These are phyloP conservation scores for Blastocladiella emersonii DNA, from an alignment of 371 early-diverging fungal genomes.

Conservation along the genomic window DNA sequence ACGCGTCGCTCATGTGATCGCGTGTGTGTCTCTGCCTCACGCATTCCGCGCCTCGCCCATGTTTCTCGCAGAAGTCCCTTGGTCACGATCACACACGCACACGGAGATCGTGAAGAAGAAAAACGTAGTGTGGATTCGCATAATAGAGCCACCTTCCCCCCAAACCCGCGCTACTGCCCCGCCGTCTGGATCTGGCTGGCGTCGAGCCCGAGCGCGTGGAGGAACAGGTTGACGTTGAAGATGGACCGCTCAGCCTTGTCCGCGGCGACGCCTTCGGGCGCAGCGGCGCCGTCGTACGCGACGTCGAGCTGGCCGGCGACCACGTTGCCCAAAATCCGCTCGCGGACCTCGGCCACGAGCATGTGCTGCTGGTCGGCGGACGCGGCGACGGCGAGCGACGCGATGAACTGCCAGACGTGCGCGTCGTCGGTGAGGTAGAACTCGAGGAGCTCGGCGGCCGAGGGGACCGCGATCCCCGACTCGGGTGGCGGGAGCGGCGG, in stretches of 20 bases:
- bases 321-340: slow-evolving; percentile 71
- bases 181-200: slow-evolving; percentile 52
- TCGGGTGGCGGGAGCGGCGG: background rate
- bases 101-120: background rate
- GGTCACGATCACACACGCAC: too few relatives aligned
- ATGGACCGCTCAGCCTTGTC: slow-evolving; percentile 52
- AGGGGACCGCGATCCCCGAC: background rate
- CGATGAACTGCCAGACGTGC: slow-evolving; percentile 96
- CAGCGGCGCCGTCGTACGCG: too few relatives aligned
- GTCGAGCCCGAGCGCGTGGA: slow-evolving; percentile 87
- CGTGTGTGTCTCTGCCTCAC: too few relatives aligned
- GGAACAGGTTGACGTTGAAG: slow-evolving; percentile 80
- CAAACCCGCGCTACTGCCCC: background rate
- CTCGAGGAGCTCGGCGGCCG: background rate
- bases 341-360: slow-evolving; percentile 78
- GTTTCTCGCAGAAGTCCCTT: too few relatives aligned
- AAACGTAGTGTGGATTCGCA: background rate
- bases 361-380: slow-evolving; percentile 83
- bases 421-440: slow-evolving; percentile 50
- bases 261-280: slow-evolving; percentile 5
- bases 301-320: slow-evolving; percentile 25
- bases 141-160: background rate
- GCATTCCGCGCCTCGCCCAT: too few relatives aligned
- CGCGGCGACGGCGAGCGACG: slow-evolving; percentile 85
- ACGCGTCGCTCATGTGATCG: too few relatives aligned